Evolutionary conservation across 176 grass and related monocot species (phyloP).

Genomic region (Avena insularis): DNA sequence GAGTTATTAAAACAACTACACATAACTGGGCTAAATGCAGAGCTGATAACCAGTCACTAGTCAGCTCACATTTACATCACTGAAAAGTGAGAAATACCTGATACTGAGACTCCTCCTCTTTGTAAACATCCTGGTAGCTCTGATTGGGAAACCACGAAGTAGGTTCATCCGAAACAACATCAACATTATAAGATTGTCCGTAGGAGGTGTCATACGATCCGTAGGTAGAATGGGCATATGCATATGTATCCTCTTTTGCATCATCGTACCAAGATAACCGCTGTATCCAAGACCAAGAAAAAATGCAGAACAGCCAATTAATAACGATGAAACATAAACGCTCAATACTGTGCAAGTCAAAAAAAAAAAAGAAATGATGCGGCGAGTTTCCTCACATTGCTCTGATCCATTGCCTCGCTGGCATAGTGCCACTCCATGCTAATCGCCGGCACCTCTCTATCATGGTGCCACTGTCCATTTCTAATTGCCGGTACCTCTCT

Average conservation of each 20-base stretch:
- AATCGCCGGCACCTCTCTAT: slow-evolving; percentile 50
- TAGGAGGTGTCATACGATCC: slow-evolving; percentile 38
- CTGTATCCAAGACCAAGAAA: slow-evolving; percentile 35
- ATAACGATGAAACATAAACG: neutral
- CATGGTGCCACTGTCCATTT: neutral
- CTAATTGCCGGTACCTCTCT: neutral
- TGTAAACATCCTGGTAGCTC: slow-evolving; percentile 53
- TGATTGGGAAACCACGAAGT: slow-evolving; percentile 47
- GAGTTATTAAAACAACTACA: neutral
- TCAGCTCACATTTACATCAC: neutral
- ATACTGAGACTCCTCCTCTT: slow-evolving; percentile 48
- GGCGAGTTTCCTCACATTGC: slow-evolving; percentile 52
- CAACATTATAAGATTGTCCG: slow-evolving; percentile 30
- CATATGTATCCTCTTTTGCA: slow-evolving; percentile 23
- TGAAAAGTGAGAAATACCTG: slow-evolving; percentile 45
- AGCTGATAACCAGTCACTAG: neutral
- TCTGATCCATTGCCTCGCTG: neutral
- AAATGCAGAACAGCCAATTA: neutral
- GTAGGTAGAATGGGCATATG: slow-evolving; percentile 32
- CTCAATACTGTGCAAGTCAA: neutral
- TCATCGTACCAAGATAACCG: slow-evolving; percentile 31
- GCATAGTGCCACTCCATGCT: slow-evolving; percentile 49
- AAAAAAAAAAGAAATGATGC: neutral
- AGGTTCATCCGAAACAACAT: slow-evolving; percentile 32
- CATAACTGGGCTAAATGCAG: neutral